Percentiles rank a stretch among this genome's conserved stretches.
phyloP scores from a whole-genome alignment of 805 yeast genomes.

The Lipomyces mesembrius region DNA sequence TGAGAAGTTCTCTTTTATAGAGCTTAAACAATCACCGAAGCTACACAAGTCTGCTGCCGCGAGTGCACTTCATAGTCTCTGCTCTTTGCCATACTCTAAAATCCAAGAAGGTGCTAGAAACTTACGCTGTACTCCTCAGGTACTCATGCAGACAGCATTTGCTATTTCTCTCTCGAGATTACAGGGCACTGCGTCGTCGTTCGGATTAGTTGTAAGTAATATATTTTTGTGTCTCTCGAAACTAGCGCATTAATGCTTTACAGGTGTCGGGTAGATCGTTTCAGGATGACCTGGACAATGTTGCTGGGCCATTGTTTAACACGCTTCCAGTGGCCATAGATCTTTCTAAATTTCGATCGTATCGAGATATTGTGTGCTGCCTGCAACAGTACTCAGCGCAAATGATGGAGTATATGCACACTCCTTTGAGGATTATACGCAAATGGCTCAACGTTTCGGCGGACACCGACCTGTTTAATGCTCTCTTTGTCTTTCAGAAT shows the following conservation, averaged over 20 bases:
- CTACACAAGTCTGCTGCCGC: background rate
- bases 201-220: constrained; percentile 27
- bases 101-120: constrained; percentile 14
- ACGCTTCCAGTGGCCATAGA: constrained; percentile 33
- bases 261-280: constrained; percentile 32
- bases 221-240: background rate
- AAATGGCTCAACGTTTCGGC: constrained; percentile 32
- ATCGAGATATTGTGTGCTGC: constrained; percentile 3
- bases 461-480: constrained; percentile 18
- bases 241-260: background rate
- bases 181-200: constrained; percentile 12
- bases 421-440: constrained; percentile 33
- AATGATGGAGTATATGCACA: constrained; percentile 29
- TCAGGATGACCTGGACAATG: constrained; percentile 27
- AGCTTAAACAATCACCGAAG: background rate
- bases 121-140: constrained; percentile 35
- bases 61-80: background rate
- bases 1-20: constrained; percentile 6
- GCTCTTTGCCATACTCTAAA: background rate
- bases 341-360: background rate
- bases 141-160: constrained; percentile 36
- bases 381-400: constrained; percentile 20
- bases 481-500: constrained; percentile 33
- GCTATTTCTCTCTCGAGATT: constrained; percentile 16
- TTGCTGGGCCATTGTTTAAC: constrained; percentile 36